A percentile compares a stretch with the other conserved stretches of the same genome.
phyloP scores from a whole-genome alignment of 2,329 filamentous ascomycete species.

The Bertia moriformis region DNA sequence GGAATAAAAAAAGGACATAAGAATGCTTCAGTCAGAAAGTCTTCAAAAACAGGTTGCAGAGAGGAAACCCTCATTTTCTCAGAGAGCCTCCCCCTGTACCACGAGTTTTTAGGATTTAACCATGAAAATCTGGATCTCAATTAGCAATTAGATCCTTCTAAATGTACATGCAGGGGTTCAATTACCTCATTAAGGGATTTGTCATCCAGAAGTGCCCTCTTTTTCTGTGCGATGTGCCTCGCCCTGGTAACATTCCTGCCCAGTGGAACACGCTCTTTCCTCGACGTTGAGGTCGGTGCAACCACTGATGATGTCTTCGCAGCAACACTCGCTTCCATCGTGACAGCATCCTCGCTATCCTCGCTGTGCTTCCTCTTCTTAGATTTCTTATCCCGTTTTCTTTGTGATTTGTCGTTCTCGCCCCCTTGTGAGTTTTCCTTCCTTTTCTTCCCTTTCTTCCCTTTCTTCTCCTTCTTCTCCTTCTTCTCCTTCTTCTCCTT shows the following conservation, averaged over 20 bases:
- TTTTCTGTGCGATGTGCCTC: constrained; percentile 79
- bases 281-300: constrained; percentile 23
- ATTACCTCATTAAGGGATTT: constrained; percentile 74
- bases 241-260: constrained; percentile 63
- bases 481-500: constrained; percentile 24
- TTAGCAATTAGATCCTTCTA: constrained; percentile 1
- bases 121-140: constrained; percentile 48
- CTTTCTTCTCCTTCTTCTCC: constrained; percentile 24
- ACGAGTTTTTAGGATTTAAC: constrained; percentile 37
- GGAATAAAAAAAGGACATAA: too few relatives aligned
- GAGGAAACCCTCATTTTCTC: too few relatives aligned
- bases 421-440: constrained; percentile 20
- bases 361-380: constrained; percentile 17
- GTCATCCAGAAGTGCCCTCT: constrained; percentile 65
- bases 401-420: constrained; percentile 26
- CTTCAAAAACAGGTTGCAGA: too few relatives aligned
- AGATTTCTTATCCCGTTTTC: constrained; percentile 17
- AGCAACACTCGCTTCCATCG: constrained; percentile 12
- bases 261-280: constrained; percentile 11
- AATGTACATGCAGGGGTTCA: constrained; percentile 4
- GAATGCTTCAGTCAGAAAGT: too few relatives aligned
- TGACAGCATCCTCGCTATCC: constrained; percentile 17
- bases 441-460: constrained; percentile 18
- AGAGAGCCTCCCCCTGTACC: too few relatives aligned
- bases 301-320: constrained; percentile 7